Percentiles rank a stretch among this genome's conserved stretches.
phyloP scores from a whole-genome alignment of 345 rosid species.

The Laguncularia racemosa region DNA sequence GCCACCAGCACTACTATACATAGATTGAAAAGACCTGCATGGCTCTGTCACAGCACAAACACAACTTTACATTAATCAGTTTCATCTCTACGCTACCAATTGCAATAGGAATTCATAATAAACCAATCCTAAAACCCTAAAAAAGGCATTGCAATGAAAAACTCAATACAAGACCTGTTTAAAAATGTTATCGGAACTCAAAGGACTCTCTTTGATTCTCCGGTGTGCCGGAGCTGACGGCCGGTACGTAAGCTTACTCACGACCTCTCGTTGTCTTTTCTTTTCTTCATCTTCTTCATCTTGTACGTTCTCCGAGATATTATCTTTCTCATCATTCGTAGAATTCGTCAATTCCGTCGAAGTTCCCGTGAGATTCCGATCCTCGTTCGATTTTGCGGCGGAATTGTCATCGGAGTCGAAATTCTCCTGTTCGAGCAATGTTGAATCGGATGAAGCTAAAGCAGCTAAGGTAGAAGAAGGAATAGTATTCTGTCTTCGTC shows the following conservation, averaged over 20 bases:
- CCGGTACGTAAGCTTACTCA: constrained; percentile 42
- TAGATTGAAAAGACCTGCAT: constrained; percentile 94
- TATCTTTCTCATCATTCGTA: constrained; percentile 5
- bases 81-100: no score
- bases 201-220: constrained; percentile 68
- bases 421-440: no score
- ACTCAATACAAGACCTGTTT: constrained; percentile 39
- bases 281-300: constrained; percentile 13
- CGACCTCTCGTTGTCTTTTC: constrained; percentile 16
- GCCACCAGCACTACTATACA: constrained; percentile 97
- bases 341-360: constrained; percentile 24
- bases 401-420: constrained; percentile 5
- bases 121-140: no score
- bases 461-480: no score
- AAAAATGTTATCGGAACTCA: constrained; percentile 81
- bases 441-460: no score
- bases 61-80: no score
- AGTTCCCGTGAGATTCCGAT: constrained; percentile 8
- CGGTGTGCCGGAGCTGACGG: constrained; percentile 83
- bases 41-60: constrained; percentile 53
- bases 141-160: no score
- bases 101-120: no score
- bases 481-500: constrained; percentile 23
- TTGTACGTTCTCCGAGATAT: constrained; percentile 9
- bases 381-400: constrained; percentile 1